These are phyloP conservation scores for Nidularia pulvinata DNA, from an alignment of 768 basidiomycete species.

Conservation along the genomic window DNA sequence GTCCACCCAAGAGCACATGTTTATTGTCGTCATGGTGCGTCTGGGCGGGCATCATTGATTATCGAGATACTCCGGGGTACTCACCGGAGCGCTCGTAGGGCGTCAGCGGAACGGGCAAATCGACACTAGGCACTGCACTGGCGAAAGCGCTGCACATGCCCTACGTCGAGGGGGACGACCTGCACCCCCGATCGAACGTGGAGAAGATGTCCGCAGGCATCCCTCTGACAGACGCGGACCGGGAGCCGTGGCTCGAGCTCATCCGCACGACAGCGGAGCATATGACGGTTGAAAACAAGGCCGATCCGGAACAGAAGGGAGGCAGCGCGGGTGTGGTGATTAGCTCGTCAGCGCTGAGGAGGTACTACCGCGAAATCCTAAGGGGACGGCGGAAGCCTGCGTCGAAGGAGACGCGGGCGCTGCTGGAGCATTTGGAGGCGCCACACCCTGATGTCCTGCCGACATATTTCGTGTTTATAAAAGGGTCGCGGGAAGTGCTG, in stretches of 20 bases:
- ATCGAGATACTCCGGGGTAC: too few relatives aligned
- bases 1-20: constrained; percentile 6
- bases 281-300: constrained; percentile 18
- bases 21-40: constrained; percentile 54
- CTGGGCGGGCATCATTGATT: too few relatives aligned
- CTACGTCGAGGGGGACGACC: constrained; percentile 87
- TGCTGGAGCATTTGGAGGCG: constrained; percentile 20
- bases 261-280: constrained; percentile 68
- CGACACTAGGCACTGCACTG: constrained; percentile 67
- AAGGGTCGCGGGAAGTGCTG: constrained; percentile 56
- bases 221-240: constrained; percentile 80
- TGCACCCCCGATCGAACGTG: constrained; percentile 82
- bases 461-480: constrained; percentile 84
- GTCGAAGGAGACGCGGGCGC: constrained; percentile 13
- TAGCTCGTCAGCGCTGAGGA: constrained; percentile 86
- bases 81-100: constrained; percentile 38
- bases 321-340: constrained; percentile 62
- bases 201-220: constrained; percentile 83
- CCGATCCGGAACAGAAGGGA: constrained; percentile 1
- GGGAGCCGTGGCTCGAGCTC: constrained; percentile 81
- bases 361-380: constrained; percentile 78
- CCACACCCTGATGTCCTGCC: constrained; percentile 29
- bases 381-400: constrained; percentile 44
- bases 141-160: constrained; percentile 61
- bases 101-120: constrained; percentile 74